These are phyloP conservation scores for Fusarium sp. DNA, from an alignment of 2,329 filamentous ascomycete genomes.

Conservation along the genomic window DNA sequence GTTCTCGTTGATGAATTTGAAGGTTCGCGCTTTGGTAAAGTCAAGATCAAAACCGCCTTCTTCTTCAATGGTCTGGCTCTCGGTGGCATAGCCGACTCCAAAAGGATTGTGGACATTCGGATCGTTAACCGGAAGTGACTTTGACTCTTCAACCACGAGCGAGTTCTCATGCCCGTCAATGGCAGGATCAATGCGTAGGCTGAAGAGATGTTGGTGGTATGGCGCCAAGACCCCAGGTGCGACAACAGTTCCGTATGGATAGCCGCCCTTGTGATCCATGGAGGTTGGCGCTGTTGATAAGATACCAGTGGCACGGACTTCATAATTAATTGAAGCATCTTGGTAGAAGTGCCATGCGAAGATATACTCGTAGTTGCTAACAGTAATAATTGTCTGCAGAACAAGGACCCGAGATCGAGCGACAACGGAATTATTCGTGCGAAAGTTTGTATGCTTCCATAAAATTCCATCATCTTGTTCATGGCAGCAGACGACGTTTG, in stretches of 20 bases:
- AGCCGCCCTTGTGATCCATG: slow-evolving; percentile 63
- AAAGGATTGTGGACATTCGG: slow-evolving; percentile 63
- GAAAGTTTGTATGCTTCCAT: slow-evolving; percentile 73
- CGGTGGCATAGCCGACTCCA: slow-evolving; percentile 60
- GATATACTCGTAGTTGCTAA: slow-evolving; percentile 71
- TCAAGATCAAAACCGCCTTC: slow-evolving; percentile 64
- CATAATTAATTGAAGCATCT: slow-evolving; percentile 57
- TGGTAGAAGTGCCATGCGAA: slow-evolving; percentile 63
- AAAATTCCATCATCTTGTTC: slow-evolving; percentile 63
- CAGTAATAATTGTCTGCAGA: slow-evolving; percentile 71
- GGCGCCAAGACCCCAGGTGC: slow-evolving; percentile 71
- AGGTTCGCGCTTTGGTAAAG: slow-evolving; percentile 59
- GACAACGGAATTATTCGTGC: slow-evolving; percentile 67
- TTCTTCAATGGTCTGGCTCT: slow-evolving; percentile 56
- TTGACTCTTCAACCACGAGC: slow-evolving; percentile 55
- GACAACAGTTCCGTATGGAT: slow-evolving; percentile 70
- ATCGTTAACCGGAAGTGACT: slow-evolving; percentile 56
- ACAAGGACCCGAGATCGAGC: slow-evolving; percentile 67
- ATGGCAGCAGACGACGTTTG: slow-evolving; percentile 54
- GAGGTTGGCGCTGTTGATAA: slow-evolving; percentile 59
- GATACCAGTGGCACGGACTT: slow-evolving; percentile 58
- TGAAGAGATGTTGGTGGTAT: slow-evolving; percentile 74
- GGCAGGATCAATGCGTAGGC: slow-evolving; percentile 72
- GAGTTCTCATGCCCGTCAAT: slow-evolving; percentile 71
- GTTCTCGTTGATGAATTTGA: slow-evolving; percentile 62